A percentile compares a stretch with the other conserved stretches of the same genome.
Conservation (phyloP, 2,329 filamentous ascomycete species). For the Drechslerella coelobrocha region DNA sequence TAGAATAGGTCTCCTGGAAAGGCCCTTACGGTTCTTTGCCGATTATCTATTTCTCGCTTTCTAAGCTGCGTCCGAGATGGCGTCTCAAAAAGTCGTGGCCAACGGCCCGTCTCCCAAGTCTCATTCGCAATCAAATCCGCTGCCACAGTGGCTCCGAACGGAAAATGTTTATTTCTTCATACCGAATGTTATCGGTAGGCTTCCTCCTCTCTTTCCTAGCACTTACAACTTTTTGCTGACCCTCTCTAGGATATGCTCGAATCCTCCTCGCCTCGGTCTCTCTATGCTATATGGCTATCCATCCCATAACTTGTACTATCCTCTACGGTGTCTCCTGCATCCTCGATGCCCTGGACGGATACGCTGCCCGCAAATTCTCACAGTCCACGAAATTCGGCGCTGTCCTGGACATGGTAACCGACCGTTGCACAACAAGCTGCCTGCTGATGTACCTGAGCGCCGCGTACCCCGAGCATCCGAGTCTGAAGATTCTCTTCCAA, state of each 20-base stretch:
- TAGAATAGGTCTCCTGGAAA: not conserved
- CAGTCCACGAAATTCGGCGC: constrained; percentile 96
- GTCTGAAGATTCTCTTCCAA: constrained; percentile 94
- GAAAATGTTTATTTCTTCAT: constrained; percentile 85
- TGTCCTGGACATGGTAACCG: constrained; percentile 98
- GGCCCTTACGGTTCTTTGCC: not conserved
- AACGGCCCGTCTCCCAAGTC: constrained; percentile 60
- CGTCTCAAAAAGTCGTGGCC: constrained; percentile 40
- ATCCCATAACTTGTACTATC: constrained; percentile 91
- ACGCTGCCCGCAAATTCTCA: constrained; percentile 83
- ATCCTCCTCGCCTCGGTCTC: constrained; percentile 85
- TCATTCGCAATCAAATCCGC: constrained; percentile 54
- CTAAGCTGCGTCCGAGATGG: constrained; percentile 21
- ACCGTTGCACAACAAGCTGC: constrained; percentile 95
- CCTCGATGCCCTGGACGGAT: constrained; percentile 91
- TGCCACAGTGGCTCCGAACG: constrained; percentile 58
- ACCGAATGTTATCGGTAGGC: constrained; percentile 67
- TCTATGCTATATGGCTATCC: constrained; percentile 98
- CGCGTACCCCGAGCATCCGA: constrained; percentile 72
- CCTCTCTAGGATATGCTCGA: constrained; percentile 71
- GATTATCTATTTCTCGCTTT: not conserved
- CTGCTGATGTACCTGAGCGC: constrained; percentile 92
- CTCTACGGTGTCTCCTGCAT: constrained; percentile 94
- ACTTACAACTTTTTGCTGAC: constrained; percentile 16
- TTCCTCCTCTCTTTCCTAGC: constrained; percentile 1